Evolutionary conservation across 2,329 filamentous ascomycete genomes (phyloP).

Genomic region (Penicillium sp.): DNA sequence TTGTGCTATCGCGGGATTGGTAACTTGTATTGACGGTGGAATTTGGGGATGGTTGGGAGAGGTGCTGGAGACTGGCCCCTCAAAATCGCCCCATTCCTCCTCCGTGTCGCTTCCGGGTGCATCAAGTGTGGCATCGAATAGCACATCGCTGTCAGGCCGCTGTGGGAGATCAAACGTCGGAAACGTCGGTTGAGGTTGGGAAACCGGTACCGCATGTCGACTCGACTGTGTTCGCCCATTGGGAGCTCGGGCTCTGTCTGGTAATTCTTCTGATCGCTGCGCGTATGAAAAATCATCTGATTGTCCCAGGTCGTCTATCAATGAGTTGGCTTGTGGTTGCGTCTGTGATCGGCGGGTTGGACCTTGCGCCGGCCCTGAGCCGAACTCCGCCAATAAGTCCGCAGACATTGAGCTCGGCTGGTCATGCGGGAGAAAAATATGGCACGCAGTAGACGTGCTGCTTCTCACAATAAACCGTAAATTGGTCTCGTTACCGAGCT

Average conservation of each 20-base stretch:
- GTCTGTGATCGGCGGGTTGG: conserved; percentile 9
- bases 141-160: conserved; percentile 44
- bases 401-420: conserved; percentile 43
- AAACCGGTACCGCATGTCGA: conserved; percentile 6
- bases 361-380: conserved; percentile 19
- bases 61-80: conserved; percentile 27
- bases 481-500: neutral
- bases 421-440: conserved; percentile 1
- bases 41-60: neutral
- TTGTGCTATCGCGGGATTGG: neutral
- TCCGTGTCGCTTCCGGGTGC: conserved; percentile 25
- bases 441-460: neutral
- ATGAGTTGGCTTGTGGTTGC: conserved; percentile 13
- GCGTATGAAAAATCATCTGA: conserved; percentile 19
- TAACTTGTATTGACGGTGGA: conserved; percentile 1
- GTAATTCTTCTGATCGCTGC: neutral
- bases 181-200: conserved; percentile 7
- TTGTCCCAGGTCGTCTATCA: conserved; percentile 22
- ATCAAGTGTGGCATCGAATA: conserved; percentile 56
- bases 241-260: neutral
- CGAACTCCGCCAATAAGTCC: conserved; percentile 51
- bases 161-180: conserved; percentile 17
- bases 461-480: neutral
- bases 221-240: neutral
- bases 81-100: conserved; percentile 46